Base-by-base conservation (phyloP, 192 early-diverging fungal genomes). In the Linnemannia exigua region DNA sequence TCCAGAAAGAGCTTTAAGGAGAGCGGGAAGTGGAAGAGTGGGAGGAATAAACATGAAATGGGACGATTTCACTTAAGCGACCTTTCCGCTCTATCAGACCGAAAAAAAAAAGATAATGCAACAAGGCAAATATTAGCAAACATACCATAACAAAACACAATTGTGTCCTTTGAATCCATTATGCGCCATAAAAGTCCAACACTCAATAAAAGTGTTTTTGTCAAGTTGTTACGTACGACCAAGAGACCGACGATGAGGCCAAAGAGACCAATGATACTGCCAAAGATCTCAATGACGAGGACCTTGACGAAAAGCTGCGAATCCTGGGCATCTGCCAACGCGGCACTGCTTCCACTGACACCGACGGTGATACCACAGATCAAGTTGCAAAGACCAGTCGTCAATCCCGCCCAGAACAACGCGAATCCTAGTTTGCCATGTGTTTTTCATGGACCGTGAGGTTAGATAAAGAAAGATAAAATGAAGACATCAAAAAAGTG, bases 271-370 rank as follows among this genome's bases (percentile, higher is more conserved):
- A 99, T 92, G 63, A 99, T 95, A 70, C 93, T 95, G 22, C 97
- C 98, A 87, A 99, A 98, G 85, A 99, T 99, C 81, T 98, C 98
- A 72, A 99, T 95, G 63, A 99, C 96, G 47, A 99, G 89, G 35
- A 99, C 96, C 87, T 99, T 99, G 79, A 99, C 98, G 91, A 99
- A 99, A 67, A 99, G 89, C 81, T 95, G 91, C 46, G 94, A 91
- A 89, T 99, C 97, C 63, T 97, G 96, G 28, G 98, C 97, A 84
- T 99, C 98, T 22, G 97, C 97, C n/a, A 98, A 88, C 14, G 97
- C 98, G 48, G 97, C 97, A 72, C 94, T 97, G 58, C 95, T 95
- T 51, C 98, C 98, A 20, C 96, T 97, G 75, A 98, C 92, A 37
- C 98, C 98, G 1, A 99, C 98, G 41, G 94, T 94, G 0, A 99